Evolutionary conservation across 768 basidiomycete species (phyloP).

Genomic region (Piloderma croceum): DNA sequence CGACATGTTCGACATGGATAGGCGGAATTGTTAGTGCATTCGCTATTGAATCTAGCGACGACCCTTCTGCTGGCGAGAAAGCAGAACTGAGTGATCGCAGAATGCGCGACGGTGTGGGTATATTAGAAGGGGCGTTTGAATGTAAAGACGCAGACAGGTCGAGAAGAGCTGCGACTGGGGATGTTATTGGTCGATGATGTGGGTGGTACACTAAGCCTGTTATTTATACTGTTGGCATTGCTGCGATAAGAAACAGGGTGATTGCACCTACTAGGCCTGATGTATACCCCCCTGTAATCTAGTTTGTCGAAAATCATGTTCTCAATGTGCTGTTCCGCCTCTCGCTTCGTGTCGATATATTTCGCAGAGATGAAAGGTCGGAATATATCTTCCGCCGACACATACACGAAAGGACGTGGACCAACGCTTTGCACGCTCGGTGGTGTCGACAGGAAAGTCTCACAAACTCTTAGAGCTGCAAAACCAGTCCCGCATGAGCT

Average conservation of each 20-base stretch:
- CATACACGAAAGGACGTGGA: constrained; percentile 78
- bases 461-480: constrained; percentile 69
- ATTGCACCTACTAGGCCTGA: constrained; percentile 76
- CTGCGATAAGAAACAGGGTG: constrained; percentile 9
- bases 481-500: too few species aligned
- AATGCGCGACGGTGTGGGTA: constrained; percentile 63
- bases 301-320: constrained; percentile 40
- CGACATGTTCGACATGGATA: constrained; percentile 94
- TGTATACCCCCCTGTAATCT: constrained; percentile 66
- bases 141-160: constrained; percentile 77
- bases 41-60: constrained; percentile 61
- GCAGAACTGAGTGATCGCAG: constrained; percentile 47
- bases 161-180: constrained; percentile 77
- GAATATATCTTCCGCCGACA: constrained; percentile 93
- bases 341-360: constrained; percentile 92
- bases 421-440: constrained; percentile 23
- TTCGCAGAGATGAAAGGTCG: constrained; percentile 78
- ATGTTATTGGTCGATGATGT: constrained; percentile 83
- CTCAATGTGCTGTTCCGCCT: constrained; percentile 73
- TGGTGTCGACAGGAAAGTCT: constrained; percentile 57
- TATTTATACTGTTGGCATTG: constrained; percentile 6
- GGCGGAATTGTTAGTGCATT: constrained; percentile 82
- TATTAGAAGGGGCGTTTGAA: constrained; percentile 42
- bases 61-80: constrained; percentile 29
- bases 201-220: constrained; percentile 95